Conservation (phyloP, 2,329 filamentous ascomycete genomes). For the Apiospora marii region DNA sequence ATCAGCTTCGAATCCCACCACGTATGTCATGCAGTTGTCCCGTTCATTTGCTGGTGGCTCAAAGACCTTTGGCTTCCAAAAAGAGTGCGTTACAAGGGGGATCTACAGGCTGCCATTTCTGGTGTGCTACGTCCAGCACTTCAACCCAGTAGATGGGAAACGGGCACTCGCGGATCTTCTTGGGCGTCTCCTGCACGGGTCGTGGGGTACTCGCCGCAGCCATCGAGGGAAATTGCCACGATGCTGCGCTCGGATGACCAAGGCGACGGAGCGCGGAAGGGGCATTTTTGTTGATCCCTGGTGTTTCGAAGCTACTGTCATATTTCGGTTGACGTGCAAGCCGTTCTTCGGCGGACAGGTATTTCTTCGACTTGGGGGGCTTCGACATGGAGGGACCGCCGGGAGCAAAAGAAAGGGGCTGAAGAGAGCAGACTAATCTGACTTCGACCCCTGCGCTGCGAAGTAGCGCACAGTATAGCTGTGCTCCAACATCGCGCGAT, state of each 20-base stretch:
- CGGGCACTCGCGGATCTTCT: constrained; percentile 70
- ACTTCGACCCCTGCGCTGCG: constrained; percentile 83
- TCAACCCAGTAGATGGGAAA: constrained; percentile 96
- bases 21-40: constrained; percentile 82
- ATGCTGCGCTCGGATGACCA: constrained; percentile 62
- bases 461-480: constrained; percentile 88
- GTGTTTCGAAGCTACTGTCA: constrained; percentile 40
- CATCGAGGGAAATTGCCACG: constrained; percentile 57
- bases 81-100: constrained; percentile 77
- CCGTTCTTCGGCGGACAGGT: constrained; percentile 43
- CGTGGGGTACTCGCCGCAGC: constrained; percentile 45
- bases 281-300: constrained; percentile 34
- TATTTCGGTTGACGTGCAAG: constrained; percentile 51
- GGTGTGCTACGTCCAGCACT: constrained; percentile 81
- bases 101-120: constrained; percentile 93
- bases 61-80: constrained; percentile 77
- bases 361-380: constrained; percentile 43
- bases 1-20: constrained; percentile 84
- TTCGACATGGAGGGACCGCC: constrained; percentile 58
- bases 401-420: constrained; percentile 75
- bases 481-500: constrained; percentile 88
- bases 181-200: constrained; percentile 45
- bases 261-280: constrained; percentile 55
- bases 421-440: constrained; percentile 88
- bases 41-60: constrained; percentile 84